These are phyloP conservation scores for Solanum peruvianum DNA, from an alignment of 257 asterid species.

Conservation along the genomic window DNA sequence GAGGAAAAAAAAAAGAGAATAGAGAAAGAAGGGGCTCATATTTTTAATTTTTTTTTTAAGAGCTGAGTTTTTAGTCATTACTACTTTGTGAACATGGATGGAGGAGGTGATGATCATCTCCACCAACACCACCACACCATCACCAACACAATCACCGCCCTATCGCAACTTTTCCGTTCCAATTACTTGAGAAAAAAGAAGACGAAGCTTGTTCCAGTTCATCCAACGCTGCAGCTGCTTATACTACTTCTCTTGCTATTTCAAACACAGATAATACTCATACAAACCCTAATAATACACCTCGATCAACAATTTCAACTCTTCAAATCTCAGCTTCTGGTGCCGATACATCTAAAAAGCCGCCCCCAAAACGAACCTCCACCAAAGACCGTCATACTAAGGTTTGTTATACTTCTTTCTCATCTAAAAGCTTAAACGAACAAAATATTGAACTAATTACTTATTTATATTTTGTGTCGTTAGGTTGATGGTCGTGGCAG, in stretches of 20 bases:
- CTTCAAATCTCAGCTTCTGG: slow-evolving; percentile 20
- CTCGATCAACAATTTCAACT: slow-evolving; percentile 16
- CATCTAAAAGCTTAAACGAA: neutral
- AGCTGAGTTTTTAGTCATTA: neutral
- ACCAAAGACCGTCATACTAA: slow-evolving; percentile 91
- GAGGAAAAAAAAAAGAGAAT: neutral
- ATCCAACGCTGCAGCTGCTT: slow-evolving; percentile 10
- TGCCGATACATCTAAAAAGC: slow-evolving; percentile 50
- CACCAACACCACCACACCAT: slow-evolving; percentile 34
- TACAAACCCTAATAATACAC: slow-evolving; percentile 23
- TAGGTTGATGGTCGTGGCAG: slow-evolving; percentile 84
- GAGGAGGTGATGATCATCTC: slow-evolving; percentile 65
- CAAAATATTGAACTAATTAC: no score
- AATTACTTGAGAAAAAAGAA: slow-evolving; percentile 71
- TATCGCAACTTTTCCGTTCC: slow-evolving; percentile 51
- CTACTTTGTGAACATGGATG: slow-evolving; percentile 70
- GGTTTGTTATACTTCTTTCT: neutral
- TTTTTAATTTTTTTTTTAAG: neutral
- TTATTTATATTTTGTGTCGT: neutral
- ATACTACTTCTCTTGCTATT: slow-evolving; percentile 28
- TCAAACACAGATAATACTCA: slow-evolving; percentile 10
- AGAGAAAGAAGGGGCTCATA: neutral
- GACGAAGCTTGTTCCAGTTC: slow-evolving; percentile 26
- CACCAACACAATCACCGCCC: slow-evolving; percentile 32
- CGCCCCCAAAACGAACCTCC: slow-evolving; percentile 63